Base-by-base conservation (phyloP, 2,329 filamentous ascomycete genomes). In the Clarireedia paspali region DNA sequence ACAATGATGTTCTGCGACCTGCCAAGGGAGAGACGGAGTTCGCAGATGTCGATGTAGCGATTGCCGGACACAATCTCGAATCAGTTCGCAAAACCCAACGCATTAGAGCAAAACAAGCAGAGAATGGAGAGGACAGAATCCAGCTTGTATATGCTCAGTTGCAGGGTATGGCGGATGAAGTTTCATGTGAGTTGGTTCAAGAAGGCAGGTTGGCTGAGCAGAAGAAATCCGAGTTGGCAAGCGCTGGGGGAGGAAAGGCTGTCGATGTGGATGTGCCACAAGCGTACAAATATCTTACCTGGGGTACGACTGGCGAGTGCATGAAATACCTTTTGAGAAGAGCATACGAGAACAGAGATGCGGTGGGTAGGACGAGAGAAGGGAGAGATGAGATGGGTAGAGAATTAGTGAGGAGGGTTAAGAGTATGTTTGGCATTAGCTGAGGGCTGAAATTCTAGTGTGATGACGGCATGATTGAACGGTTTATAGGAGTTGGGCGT, bases 161-260 rank as follows among this genome's bases (percentile, higher is more conserved):
- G 1, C 88, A 92, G 74, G 91, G 92, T 42, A 97, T 97, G 92
- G 92, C 92, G 1, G 92, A 97, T 64, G 91, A 96, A 68, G 84
- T 97, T 52, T 90, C 86, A 69, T 85, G 82, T 67, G 81, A 83
- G 68, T 72, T 85, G 2, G 65, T 70, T 1, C 60, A 65, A 30
- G 60, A 57, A 26, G 60, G 58, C 1, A 55, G 60, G 44, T 48
- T 57, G 2, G 51, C 64, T 61, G 74, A 53, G 73, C 17, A 52
- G 30, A 30, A 44, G 10, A 36, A 14, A 1, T 27, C 38, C 2
- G 26, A 39, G n/a, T 42, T 39, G 3, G 40, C 27, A 10, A 17
- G 50, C 3, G 50, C 24, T 23, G 15, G 78, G 59, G 57, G 47
- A 10, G 53, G 47, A 15, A 48, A 54, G 23, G 48, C 42, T 2